These are phyloP conservation scores for Penicillium egyptiacum DNA, from an alignment of 495 filamentous ascomycete species.

Conservation along the genomic window DNA sequence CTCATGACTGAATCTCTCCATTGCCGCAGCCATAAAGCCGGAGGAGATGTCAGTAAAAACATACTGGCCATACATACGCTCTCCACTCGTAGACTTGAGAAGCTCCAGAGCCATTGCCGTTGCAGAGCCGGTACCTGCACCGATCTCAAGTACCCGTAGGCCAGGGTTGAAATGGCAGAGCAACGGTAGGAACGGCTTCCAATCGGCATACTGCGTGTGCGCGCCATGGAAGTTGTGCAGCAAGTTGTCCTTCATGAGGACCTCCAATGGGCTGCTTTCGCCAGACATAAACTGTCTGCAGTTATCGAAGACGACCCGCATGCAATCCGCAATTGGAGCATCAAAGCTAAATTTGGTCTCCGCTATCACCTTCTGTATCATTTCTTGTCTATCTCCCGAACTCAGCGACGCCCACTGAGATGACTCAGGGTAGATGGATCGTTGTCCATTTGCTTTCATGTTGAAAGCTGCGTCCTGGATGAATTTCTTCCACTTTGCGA, in stretches of 20 bases:
- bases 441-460: background rate
- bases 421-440: background rate
- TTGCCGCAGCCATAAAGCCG: constrained; percentile 49
- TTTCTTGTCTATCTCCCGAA: background rate
- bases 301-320: constrained; percentile 8
- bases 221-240: constrained; percentile 28
- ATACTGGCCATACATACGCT: constrained; percentile 21
- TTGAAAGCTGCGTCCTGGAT: background rate
- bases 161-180: constrained; percentile 40
- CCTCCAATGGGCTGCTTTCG: constrained; percentile 26
- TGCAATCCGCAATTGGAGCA: constrained; percentile 3
- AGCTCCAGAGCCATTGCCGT: constrained; percentile 24
- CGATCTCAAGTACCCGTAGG: constrained; percentile 48
- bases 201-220: constrained; percentile 11
- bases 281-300: background rate
- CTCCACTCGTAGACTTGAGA: constrained; percentile 22
- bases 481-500: constrained; percentile 4
- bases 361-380: background rate
- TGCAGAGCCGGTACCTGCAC: constrained; percentile 44
- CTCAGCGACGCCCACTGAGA: background rate
- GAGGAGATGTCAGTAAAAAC: constrained; percentile 40
- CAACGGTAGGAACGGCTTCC: constrained; percentile 17
- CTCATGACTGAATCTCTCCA: constrained; percentile 40
- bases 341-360: constrained; percentile 8
- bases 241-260: constrained; percentile 26